phyloP scores from a whole-genome alignment of 2,329 filamentous ascomycete species.

The Claviceps capensis region DNA sequence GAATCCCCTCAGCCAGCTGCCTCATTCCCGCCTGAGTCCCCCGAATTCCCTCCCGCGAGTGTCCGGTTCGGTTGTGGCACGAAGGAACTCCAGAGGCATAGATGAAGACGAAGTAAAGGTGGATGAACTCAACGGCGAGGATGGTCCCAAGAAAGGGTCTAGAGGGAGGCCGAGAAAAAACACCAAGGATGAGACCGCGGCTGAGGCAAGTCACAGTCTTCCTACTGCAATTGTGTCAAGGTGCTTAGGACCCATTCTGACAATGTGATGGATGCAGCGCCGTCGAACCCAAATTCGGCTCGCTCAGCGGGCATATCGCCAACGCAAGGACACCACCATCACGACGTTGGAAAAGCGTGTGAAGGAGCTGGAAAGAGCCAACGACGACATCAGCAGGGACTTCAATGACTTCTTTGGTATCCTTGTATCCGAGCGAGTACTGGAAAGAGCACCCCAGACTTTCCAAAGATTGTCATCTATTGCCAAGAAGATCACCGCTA shows the following conservation, averaged over 20 bases:
- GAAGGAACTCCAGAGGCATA: slow-evolving; percentile 8
- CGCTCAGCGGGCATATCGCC: slow-evolving; percentile 73
- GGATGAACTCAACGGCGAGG: slow-evolving; percentile 19
- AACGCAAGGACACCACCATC: slow-evolving; percentile 74
- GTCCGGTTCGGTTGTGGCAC: background rate
- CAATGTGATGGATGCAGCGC: slow-evolving; percentile 33
- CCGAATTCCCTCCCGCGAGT: background rate
- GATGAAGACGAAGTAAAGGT: slow-evolving; percentile 3
- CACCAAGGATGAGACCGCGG: slow-evolving; percentile 62
- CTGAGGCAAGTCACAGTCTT: slow-evolving; percentile 48
- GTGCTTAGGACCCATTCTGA: background rate
- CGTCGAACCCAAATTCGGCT: slow-evolving; percentile 77
- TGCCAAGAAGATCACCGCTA: slow-evolving; percentile 41
- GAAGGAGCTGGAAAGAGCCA: slow-evolving; percentile 50
- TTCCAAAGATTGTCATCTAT: slow-evolving; percentile 41
- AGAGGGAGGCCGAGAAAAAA: slow-evolving; percentile 65
- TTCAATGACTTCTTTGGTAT: slow-evolving; percentile 56
- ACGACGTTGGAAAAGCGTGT: slow-evolving; percentile 58
- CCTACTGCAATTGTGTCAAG: background rate
- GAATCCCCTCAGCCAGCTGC: background rate
- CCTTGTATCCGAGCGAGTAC: slow-evolving; percentile 41
- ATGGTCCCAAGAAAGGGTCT: slow-evolving; percentile 42
- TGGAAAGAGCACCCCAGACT: slow-evolving; percentile 42
- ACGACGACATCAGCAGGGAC: slow-evolving; percentile 60
- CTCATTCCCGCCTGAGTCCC: background rate